A percentile compares a stretch with the other conserved stretches of the same genome.
These are phyloP conservation scores for Amanita exitialis DNA, from an alignment of 768 basidiomycete species.

Conservation along the genomic window DNA sequence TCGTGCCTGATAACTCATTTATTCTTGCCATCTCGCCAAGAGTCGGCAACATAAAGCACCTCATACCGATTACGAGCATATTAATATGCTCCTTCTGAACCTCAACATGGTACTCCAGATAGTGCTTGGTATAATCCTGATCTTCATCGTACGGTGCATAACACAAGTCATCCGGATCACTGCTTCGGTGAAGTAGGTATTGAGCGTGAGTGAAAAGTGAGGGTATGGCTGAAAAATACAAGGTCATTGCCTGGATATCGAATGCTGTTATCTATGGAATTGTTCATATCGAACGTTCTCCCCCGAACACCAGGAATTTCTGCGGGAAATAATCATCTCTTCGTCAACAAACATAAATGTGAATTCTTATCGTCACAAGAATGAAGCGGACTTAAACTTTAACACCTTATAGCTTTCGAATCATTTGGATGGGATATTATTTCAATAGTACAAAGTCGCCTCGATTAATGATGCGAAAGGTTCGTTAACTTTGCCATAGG, in stretches of 20 bases:
- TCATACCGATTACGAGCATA: neutral
- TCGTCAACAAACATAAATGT: slow-evolving; percentile 22
- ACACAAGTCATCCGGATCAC: slow-evolving; percentile 16
- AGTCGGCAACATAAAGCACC: too few relatives aligned
- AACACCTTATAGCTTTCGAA: slow-evolving; percentile 17
- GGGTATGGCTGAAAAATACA: neutral
- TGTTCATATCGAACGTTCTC: slow-evolving; percentile 16
- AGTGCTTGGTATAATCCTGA: slow-evolving; percentile 9
- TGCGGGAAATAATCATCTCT: slow-evolving; percentile 20
- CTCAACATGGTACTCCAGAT: slow-evolving; percentile 4
- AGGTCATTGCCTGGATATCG: slow-evolving; percentile 25
- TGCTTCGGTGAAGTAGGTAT: slow-evolving; percentile 18
- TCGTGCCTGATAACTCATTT: too few relatives aligned
- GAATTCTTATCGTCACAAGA: neutral
- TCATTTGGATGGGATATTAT: slow-evolving; percentile 24
- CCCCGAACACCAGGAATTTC: slow-evolving; percentile 19
- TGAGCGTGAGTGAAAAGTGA: neutral
- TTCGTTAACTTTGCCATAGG: slow-evolving; percentile 10
- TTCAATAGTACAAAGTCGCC: slow-evolving; percentile 16
- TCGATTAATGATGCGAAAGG: neutral
- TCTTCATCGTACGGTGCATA: slow-evolving; percentile 14
- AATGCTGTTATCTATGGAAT: slow-evolving; percentile 16
- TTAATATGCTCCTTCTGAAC: neutral
- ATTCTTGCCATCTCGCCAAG: too few relatives aligned
- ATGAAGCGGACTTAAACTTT: neutral